Conservation (phyloP, 1,284 basidiomycete species). For the Cryptococcus jaspeensis region DNA sequence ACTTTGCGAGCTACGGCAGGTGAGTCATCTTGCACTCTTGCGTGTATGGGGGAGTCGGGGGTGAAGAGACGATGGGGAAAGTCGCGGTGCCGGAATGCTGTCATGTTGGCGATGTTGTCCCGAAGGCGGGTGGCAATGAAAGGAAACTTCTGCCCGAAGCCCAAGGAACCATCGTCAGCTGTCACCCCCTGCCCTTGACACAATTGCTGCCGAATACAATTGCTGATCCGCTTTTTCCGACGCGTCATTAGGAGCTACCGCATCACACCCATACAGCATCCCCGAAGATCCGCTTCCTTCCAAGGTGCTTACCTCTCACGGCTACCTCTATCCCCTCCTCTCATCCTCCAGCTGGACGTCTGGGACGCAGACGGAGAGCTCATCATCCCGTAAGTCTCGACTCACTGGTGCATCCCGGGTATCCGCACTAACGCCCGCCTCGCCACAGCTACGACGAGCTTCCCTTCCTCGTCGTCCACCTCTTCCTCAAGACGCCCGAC, state of each 20-base stretch:
- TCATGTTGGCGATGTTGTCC: neutral
- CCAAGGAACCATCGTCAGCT: neutral
- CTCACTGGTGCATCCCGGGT: neutral
- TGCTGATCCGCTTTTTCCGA: neutral
- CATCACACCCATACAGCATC: conserved; percentile 66
- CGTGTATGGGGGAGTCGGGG: neutral
- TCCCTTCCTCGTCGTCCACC: conserved; percentile 75
- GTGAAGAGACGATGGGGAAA: neutral
- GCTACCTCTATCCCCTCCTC: conserved; percentile 73
- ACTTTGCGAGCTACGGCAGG: conserved; percentile 29
- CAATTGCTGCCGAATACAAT: neutral
- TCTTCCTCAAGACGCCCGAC: conserved; percentile 58
- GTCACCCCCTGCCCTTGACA: neutral
- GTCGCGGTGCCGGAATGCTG: neutral
- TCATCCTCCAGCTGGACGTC: conserved; percentile 72
- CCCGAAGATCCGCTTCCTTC: conserved; percentile 73
- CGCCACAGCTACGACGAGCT: conserved; percentile 66
- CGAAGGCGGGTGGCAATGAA: neutral
- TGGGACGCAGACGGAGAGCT: conserved; percentile 54
- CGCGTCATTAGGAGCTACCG: conserved; percentile 33
- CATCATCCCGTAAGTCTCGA: conserved; percentile 52
- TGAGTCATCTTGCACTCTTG: conserved; percentile 11
- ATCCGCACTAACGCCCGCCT: neutral
- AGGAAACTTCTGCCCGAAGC: neutral
- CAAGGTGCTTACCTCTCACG: conserved; percentile 70